Percentiles rank a stretch among this genome's conserved stretches.
Conservation (phyloP, 2,329 filamentous ascomycete species). For the Rhexocercosporidium sp. region DNA sequence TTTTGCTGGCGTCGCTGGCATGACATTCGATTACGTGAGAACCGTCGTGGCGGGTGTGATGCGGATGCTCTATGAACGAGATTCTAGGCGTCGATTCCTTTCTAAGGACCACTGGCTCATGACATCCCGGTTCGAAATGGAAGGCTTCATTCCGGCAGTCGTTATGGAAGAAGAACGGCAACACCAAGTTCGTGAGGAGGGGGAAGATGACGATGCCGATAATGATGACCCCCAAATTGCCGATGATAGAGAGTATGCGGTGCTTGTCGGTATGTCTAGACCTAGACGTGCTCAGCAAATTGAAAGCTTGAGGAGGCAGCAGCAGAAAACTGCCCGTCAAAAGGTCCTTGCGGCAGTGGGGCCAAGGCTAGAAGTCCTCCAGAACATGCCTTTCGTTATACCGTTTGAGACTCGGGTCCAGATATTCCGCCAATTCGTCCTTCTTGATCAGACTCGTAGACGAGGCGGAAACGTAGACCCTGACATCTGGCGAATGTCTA, state of each 20-base stretch:
- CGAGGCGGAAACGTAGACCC: slow-evolving; percentile 75
- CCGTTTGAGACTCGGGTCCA: slow-evolving; percentile 90
- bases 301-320: slow-evolving; percentile 66
- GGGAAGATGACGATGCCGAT: slow-evolving; percentile 56
- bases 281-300: slow-evolving; percentile 66
- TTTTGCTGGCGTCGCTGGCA: slow-evolving; percentile 68
- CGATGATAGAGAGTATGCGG: slow-evolving; percentile 42
- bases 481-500: slow-evolving; percentile 73
- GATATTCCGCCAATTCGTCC: slow-evolving; percentile 93
- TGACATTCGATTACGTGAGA: slow-evolving; percentile 80
- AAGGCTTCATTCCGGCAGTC: slow-evolving; percentile 83
- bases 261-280: slow-evolving; percentile 60
- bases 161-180: slow-evolving; percentile 87
- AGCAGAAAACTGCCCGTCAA: slow-evolving; percentile 70
- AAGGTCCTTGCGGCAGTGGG: slow-evolving; percentile 79
- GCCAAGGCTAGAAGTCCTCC: slow-evolving; percentile 85
- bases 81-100: slow-evolving; percentile 86
- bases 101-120: slow-evolving; percentile 91
- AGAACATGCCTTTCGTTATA: slow-evolving; percentile 97
- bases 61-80: slow-evolving; percentile 89
- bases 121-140: slow-evolving; percentile 86
- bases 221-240: slow-evolving; percentile 45
- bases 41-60: slow-evolving; percentile 80
- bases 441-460: slow-evolving; percentile 76
- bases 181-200: slow-evolving; percentile 67